Evolutionary conservation across 768 basidiomycete species (phyloP).

Genomic region (Trametes sanguinea): DNA sequence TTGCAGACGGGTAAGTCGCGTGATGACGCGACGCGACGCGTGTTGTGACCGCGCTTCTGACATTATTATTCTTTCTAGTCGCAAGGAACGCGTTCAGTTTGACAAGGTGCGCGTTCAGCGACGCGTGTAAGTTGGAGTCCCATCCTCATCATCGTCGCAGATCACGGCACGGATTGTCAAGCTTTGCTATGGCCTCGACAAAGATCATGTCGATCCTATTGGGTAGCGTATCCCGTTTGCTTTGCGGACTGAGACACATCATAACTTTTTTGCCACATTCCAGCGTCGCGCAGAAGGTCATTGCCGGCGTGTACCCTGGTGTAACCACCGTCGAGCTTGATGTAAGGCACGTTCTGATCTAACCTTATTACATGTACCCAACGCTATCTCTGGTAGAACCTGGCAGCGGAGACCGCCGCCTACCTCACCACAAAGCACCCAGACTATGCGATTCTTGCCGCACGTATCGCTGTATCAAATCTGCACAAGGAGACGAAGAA

Average conservation of each 20-base stretch:
- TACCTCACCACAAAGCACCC: conserved; percentile 97
- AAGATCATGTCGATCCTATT: conserved; percentile 89
- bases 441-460: conserved; percentile 97
- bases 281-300: conserved; percentile 90
- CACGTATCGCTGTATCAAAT: conserved; percentile 98
- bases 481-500: conserved; percentile 99
- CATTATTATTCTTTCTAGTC: conserved; percentile 42
- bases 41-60: conserved; percentile 14
- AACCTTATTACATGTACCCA: neutral
- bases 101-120: conserved; percentile 66
- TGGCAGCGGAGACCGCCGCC: conserved; percentile 96
- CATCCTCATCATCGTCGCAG: conserved; percentile 39
- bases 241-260: neutral
- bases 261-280: neutral
- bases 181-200: conserved; percentile 94
- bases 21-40: conserved; percentile 30
- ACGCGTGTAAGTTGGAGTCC: conserved; percentile 7
- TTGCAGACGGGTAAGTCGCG: conserved; percentile 51
- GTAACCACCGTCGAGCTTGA: conserved; percentile 98
- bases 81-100: conserved; percentile 91
- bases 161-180: conserved; percentile 87
- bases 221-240: conserved; percentile 55
- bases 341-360: conserved; percentile 47
- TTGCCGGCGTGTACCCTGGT: conserved; percentile 90
- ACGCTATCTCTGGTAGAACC: conserved; percentile 58